phyloP scores from a whole-genome alignment of 352 stramenopile genomes.

The Phytophthora agathidicida region DNA sequence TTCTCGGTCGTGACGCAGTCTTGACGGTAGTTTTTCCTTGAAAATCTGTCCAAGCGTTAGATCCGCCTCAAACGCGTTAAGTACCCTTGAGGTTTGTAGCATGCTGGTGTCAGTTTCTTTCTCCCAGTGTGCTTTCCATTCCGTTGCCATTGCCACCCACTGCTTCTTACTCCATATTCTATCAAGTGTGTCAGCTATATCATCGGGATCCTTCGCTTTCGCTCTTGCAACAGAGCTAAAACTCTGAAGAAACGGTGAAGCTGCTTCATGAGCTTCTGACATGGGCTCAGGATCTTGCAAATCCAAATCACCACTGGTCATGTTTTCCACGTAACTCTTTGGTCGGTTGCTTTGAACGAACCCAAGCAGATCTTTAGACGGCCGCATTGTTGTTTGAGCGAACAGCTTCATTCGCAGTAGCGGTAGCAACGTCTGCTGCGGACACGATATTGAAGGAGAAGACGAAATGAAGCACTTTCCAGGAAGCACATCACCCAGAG shows the following conservation, averaged over 20 bases:
- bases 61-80: constrained; percentile 41
- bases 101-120: constrained; percentile 48
- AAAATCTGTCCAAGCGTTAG: constrained; percentile 73
- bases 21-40: constrained; percentile 75
- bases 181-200: constrained; percentile 4
- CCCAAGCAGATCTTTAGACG: constrained; percentile 51
- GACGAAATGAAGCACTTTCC: constrained; percentile 64
- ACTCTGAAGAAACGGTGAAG: constrained; percentile 18
- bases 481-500: constrained; percentile 44
- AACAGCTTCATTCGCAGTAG: constrained; percentile 61
- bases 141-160: constrained; percentile 43
- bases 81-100: constrained; percentile 32
- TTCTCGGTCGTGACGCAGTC: constrained; percentile 67
- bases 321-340: constrained; percentile 6
- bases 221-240: constrained; percentile 15
- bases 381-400: constrained; percentile 38
- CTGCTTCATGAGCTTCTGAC: constrained; percentile 14
- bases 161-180: constrained; percentile 58
- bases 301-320: background rate
- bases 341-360: constrained; percentile 40
- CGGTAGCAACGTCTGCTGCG: constrained; percentile 45
- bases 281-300: constrained; percentile 8
- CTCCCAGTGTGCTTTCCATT: constrained; percentile 58
- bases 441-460: constrained; percentile 38
- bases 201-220: constrained; percentile 21